These are phyloP conservation scores for Pterula multifida DNA, from an alignment of 1,284 basidiomycete species.

Conservation along the genomic window DNA sequence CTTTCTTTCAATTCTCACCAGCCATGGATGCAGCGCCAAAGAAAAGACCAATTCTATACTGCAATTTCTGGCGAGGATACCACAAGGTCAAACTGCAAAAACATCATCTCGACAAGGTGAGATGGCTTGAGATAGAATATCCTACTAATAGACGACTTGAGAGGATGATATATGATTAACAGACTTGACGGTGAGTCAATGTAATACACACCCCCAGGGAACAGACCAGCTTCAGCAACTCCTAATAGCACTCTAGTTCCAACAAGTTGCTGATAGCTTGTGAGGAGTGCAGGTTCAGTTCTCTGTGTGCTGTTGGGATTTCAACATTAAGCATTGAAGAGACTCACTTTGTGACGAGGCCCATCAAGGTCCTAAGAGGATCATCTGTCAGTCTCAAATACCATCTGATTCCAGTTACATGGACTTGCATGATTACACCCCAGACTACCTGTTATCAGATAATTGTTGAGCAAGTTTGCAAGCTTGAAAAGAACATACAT, in stretches of 20 bases:
- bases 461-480: neutral
- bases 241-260: constrained; percentile 50
- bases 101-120: neutral
- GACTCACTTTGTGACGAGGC: constrained; percentile 47
- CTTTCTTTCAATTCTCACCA: constrained; percentile 12
- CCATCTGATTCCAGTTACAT: neutral
- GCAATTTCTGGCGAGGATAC: constrained; percentile 38
- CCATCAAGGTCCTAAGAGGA: constrained; percentile 43
- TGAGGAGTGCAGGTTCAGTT: neutral
- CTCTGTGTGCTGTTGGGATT: constrained; percentile 4
- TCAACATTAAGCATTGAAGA: constrained; percentile 1
- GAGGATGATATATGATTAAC: neutral
- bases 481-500: constrained; percentile 6
- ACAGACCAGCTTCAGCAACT: constrained; percentile 56
- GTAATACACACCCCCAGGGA: constrained; percentile 36
- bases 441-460: constrained; percentile 25
- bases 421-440: constrained; percentile 34
- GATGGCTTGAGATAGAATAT: neutral
- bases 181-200: neutral
- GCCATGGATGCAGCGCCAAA: constrained; percentile 35
- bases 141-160: constrained; percentile 40
- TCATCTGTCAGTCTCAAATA: neutral
- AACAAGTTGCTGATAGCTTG: constrained; percentile 48
- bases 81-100: constrained; percentile 29
- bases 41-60: constrained; percentile 40